Evolutionary conservation across 73 alveolate species (phyloP).

Genomic region (Paramecium sexaurelia): DNA sequence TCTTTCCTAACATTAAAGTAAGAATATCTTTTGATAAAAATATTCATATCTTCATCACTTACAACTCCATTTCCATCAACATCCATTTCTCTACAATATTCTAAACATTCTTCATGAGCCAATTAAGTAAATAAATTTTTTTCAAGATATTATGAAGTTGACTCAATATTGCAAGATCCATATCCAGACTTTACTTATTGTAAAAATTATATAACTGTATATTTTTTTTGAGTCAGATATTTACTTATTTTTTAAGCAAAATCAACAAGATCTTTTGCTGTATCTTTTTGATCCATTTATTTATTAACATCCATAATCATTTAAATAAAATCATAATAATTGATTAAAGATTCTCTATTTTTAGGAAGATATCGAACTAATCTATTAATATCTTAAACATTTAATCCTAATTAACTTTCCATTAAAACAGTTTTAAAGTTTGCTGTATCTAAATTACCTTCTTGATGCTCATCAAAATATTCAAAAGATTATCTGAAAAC

Average conservation of each 20-base stretch:
- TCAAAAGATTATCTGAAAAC: slow-evolving; percentile 46
- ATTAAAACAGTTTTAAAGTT: slow-evolving; percentile 64
- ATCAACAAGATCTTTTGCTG: slow-evolving; percentile 66
- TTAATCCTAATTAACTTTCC: slow-evolving; percentile 59
- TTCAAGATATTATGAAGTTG: slow-evolving; percentile 33
- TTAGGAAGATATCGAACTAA: slow-evolving; percentile 65
- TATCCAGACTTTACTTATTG: slow-evolving; percentile 52
- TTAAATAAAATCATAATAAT: slow-evolving; percentile 60
- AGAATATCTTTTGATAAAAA: slow-evolving; percentile 57
- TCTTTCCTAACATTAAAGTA: slow-evolving; percentile 54
- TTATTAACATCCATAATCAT: slow-evolving; percentile 60
- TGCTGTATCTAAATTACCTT: slow-evolving; percentile 68
- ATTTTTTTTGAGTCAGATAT: not conserved
- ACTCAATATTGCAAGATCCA: slow-evolving; percentile 37
- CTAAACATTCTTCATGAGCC: slow-evolving; percentile 42
- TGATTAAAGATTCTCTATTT: slow-evolving; percentile 30
- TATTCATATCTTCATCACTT: slow-evolving; percentile 56
- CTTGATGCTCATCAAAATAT: slow-evolving; percentile 67
- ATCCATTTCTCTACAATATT: slow-evolving; percentile 63
- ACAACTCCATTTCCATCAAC: slow-evolving; percentile 67
- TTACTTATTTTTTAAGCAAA: slow-evolving; percentile 64
- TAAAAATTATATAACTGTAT: slow-evolving; percentile 50
- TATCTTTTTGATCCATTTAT: slow-evolving; percentile 49
- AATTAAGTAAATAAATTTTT: not conserved
- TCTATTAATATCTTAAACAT: slow-evolving; percentile 68